A percentile compares a stretch with the other conserved stretches of the same genome.
These are phyloP conservation scores for Drechslerella dactyloides DNA, from an alignment of 2,329 filamentous ascomycete species.

Conservation along the genomic window DNA sequence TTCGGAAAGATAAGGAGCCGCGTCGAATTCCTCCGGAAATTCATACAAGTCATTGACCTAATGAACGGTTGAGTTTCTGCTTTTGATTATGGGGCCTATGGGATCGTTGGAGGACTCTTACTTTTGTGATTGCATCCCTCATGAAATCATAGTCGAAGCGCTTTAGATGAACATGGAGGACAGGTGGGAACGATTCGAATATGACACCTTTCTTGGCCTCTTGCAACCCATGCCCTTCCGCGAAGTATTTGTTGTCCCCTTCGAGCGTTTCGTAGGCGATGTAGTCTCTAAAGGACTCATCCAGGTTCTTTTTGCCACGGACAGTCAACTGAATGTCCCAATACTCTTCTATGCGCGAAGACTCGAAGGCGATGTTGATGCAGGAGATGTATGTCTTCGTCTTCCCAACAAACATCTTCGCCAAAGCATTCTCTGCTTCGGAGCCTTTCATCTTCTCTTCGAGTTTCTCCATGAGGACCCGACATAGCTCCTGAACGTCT, in stretches of 20 bases:
- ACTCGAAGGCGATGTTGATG: constrained; percentile 98
- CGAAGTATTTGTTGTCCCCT: constrained; percentile 97
- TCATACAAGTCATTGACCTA: constrained; percentile 87
- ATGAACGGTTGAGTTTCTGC: background rate
- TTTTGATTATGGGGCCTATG: background rate
- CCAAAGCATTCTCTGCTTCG: constrained; percentile 82
- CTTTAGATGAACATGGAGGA: constrained; percentile 93
- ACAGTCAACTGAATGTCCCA: constrained; percentile 99
- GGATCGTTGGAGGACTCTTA: constrained; percentile 15
- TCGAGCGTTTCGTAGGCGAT: constrained; percentile 96
- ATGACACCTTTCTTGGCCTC: constrained; percentile 98
- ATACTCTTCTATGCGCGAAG: constrained; percentile 92
- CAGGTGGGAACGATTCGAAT: constrained; percentile 91
- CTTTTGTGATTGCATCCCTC: constrained; percentile 95
- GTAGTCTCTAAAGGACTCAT: constrained; percentile 95
- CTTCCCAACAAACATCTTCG: constrained; percentile 93
- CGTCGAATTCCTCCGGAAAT: constrained; percentile 83
- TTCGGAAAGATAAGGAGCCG: constrained; percentile 82
- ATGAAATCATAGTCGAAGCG: constrained; percentile 98
- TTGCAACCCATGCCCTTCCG: constrained; percentile 87
- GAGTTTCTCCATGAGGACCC: constrained; percentile 95
- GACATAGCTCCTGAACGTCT: constrained; percentile 94
- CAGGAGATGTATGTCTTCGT: constrained; percentile 99
- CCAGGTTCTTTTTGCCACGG: constrained; percentile 86
- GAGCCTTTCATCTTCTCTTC: constrained; percentile 99